Evolutionary conservation across 2,329 filamentous ascomycete species (phyloP).

Genomic region (Scorias spongiosa): DNA sequence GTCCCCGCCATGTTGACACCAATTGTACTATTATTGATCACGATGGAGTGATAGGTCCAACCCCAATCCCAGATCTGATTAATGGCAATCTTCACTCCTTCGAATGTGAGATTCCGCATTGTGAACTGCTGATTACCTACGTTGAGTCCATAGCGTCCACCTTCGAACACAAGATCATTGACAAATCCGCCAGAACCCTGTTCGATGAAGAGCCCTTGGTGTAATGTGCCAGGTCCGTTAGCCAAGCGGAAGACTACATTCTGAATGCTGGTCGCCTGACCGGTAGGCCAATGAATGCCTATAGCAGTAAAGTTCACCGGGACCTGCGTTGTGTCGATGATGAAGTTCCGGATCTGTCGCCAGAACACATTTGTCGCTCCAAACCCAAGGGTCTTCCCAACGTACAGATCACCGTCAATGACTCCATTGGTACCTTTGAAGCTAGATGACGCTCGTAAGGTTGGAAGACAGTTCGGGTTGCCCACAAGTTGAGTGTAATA

Average conservation of each 20-base stretch:
- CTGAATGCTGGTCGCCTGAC: slow-evolving; percentile 31
- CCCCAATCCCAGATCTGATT: slow-evolving; percentile 46
- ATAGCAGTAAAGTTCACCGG: slow-evolving; percentile 30
- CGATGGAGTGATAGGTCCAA: slow-evolving; percentile 38
- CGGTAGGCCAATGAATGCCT: slow-evolving; percentile 31
- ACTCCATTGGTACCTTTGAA: slow-evolving; percentile 40
- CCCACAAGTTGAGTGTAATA: slow-evolving; percentile 50
- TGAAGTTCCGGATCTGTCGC: slow-evolving; percentile 44
- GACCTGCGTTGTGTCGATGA: slow-evolving; percentile 43
- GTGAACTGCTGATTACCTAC: slow-evolving; percentile 40
- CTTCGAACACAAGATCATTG: slow-evolving; percentile 30
- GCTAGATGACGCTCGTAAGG: slow-evolving; percentile 36
- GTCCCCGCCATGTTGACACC: slow-evolving; percentile 33
- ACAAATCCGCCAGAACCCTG: slow-evolving; percentile 31
- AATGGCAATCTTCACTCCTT: slow-evolving; percentile 37
- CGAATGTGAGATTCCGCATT: slow-evolving; percentile 40
- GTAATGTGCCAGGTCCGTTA: slow-evolving; percentile 29
- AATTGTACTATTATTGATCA: slow-evolving; percentile 36
- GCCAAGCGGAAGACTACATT: slow-evolving; percentile 32
- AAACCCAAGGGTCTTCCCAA: slow-evolving; percentile 23
- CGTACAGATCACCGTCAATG: slow-evolving; percentile 42
- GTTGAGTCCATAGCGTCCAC: slow-evolving; percentile 25
- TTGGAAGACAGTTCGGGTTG: slow-evolving; percentile 41
- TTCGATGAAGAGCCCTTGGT: slow-evolving; percentile 31
- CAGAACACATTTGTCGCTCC: slow-evolving; percentile 47